Percentiles rank a stretch among this genome's conserved stretches.
phyloP scores from a whole-genome alignment of 164 flowering plant species.

The Stephania cephalantha region DNA sequence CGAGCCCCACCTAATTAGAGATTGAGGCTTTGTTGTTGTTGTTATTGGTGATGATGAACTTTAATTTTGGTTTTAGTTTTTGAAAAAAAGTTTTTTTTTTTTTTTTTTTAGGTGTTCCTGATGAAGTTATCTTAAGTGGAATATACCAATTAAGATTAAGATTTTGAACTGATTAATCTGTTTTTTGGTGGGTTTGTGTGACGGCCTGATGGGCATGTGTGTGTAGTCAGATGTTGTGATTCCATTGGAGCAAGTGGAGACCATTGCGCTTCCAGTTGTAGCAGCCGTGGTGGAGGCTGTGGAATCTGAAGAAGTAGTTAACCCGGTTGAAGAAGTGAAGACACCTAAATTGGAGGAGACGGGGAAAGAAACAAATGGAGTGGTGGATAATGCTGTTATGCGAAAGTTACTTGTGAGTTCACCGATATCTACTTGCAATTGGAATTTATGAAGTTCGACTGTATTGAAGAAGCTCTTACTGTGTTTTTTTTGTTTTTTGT shows the following conservation, averaged over 20 bases:
- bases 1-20: background rate
- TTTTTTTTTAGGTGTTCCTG: background rate
- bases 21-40: background rate
- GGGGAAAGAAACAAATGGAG: constrained; percentile 22
- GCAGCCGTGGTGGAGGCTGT: background rate
- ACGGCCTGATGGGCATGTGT: constrained; percentile 1
- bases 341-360: constrained; percentile 6
- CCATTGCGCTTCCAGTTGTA: too few species aligned
- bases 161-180: background rate
- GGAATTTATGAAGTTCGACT: background rate
- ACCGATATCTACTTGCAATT: constrained; percentile 3
- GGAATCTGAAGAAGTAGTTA: constrained; percentile 13
- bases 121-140: background rate
- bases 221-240: constrained; percentile 15
- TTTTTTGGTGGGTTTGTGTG: background rate
- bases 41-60: background rate
- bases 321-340: constrained; percentile 14
- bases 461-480: constrained; percentile 1
- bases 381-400: constrained; percentile 34
- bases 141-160: background rate
- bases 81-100: too few species aligned
- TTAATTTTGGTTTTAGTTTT: too few species aligned
- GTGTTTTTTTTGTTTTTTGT: background rate
- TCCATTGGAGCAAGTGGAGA: too few species aligned
- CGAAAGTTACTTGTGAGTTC: constrained; percentile 60